Evolutionary conservation across 2,329 filamentous ascomycete genomes (phyloP).

Genomic region (Podosphaera leucotricha): DNA sequence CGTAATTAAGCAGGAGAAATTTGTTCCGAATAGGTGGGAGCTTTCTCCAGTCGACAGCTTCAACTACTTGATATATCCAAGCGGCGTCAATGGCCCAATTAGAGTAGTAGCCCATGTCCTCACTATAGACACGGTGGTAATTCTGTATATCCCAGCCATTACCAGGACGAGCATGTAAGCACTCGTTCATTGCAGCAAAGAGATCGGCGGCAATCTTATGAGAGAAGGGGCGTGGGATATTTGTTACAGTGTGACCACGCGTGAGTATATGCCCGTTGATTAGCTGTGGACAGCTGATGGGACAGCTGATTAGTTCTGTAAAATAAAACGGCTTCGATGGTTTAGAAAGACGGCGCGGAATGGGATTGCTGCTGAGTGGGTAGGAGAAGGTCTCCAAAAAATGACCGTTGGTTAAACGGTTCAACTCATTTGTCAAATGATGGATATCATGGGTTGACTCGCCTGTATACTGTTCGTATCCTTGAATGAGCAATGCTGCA

Average conservation of each 20-base stretch:
- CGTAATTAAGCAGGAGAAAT: background rate
- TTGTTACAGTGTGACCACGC: background rate
- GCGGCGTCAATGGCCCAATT: slow-evolving; percentile 1
- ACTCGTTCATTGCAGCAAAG: background rate
- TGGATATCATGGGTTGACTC: background rate
- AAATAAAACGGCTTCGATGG: background rate
- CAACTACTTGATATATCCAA: background rate
- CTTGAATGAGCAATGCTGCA: background rate
- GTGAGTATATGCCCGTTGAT: slow-evolving; percentile 1
- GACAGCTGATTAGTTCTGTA: background rate
- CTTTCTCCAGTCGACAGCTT: slow-evolving; percentile 1
- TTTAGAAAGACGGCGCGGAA: background rate
- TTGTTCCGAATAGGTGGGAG: background rate
- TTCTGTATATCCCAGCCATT: background rate
- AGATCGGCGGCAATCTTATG: background rate
- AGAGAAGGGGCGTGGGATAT: slow-evolving; percentile 1
- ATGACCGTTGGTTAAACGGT: background rate
- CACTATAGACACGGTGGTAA: background rate
- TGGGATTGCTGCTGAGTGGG: background rate
- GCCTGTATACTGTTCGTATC: background rate
- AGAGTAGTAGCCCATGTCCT: background rate
- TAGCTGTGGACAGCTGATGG: background rate
- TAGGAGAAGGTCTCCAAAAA: background rate
- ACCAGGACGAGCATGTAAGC: background rate
- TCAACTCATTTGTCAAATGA: background rate